Evolutionary conservation across 352 stramenopile genomes (phyloP), one percentile per base, ranked within the genome.

Genomic region (Pythium chondricola): DNA sequence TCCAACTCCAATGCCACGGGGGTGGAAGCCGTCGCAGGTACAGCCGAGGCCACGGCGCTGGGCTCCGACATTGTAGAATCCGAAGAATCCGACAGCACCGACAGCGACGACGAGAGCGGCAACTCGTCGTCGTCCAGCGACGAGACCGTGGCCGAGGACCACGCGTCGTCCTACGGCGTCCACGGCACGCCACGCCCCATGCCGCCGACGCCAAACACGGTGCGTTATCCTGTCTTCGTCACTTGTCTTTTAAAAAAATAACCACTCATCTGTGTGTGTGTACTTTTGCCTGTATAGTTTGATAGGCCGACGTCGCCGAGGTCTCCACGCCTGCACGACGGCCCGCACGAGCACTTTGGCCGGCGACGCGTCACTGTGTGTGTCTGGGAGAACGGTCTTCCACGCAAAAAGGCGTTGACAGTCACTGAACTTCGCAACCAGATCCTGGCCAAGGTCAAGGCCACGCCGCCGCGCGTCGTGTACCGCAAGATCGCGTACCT

Each of bases 371-470:
- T 92, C 13, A 88, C 67, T 21, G 81, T 92, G 9, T 87, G 75
- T 30, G 70, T 92, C 0, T 92, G 81, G 81, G 78, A 88, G 52
- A 65, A 83, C 35, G 76, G 78, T 0, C 52, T 75, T 22, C 67
- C 75, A 6, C 69, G 70, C 17, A 92, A 92, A 56, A 69, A 72
- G 30, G 68, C 71, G n/a, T 88, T 92, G 77, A 80, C 81, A 3
- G 84, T 92, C 32, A 74, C 78, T 2, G 81, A 92, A 49, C 61
- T 92, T 39, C 78, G 81, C 24, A 85, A 81, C 67, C 83, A 74
- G 45, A 89, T 92, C 46, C 64, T 92, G 33, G 61, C 71, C 20
- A 88, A 85, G 61, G 77, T 90, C 55, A 92, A 92, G 67, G 78
- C 75, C 8, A 89, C 76, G 38, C 71, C 75, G 17, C 59, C 71